Conservation (phyloP, 2,329 filamentous ascomycete genomes). For the Exophiala phaeomuriformis region DNA sequence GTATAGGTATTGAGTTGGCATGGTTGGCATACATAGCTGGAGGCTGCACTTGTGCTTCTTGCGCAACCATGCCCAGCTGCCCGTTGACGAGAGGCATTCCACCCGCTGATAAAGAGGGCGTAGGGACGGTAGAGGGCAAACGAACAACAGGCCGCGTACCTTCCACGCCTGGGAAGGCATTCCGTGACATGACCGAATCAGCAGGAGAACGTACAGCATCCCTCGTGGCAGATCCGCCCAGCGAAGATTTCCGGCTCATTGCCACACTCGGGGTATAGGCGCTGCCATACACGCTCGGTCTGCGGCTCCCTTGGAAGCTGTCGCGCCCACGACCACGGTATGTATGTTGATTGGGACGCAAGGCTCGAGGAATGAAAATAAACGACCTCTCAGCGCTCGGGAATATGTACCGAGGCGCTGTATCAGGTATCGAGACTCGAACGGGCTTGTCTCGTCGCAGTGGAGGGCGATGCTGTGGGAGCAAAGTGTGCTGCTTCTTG, state of each 20-base stretch:
- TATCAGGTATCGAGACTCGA: slow-evolving; percentile 77
- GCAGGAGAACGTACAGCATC: slow-evolving; percentile 75
- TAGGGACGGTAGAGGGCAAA: slow-evolving; percentile 58
- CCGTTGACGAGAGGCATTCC: slow-evolving; percentile 14
- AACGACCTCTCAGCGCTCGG: slow-evolving; percentile 86
- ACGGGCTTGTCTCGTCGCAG: slow-evolving; percentile 94
- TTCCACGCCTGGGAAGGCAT: slow-evolving; percentile 54
- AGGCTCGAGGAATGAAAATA: slow-evolving; percentile 91
- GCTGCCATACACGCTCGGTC: slow-evolving; percentile 81
- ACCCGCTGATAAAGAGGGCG: slow-evolving; percentile 12
- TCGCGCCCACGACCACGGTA: slow-evolving; percentile 64
- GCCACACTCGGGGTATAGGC: slow-evolving; percentile 78
- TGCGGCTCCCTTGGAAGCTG: slow-evolving; percentile 61
- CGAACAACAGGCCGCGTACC: slow-evolving; percentile 63
- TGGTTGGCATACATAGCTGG: slow-evolving; percentile 55
- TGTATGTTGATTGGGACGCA: slow-evolving; percentile 85
- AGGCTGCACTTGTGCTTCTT: slow-evolving; percentile 49
- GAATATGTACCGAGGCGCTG: slow-evolving; percentile 75
- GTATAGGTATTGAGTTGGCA: slow-evolving; percentile 63
- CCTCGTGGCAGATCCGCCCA: slow-evolving; percentile 48
- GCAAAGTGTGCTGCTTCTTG: slow-evolving; percentile 83
- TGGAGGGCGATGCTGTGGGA: slow-evolving; percentile 90
- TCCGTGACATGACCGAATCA: slow-evolving; percentile 66
- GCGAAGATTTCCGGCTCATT: slow-evolving; percentile 81
- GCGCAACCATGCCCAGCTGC: slow-evolving; percentile 28